Base-by-base conservation (phyloP, 768 basidiomycete species). In the Gautieria morchelliformis region DNA sequence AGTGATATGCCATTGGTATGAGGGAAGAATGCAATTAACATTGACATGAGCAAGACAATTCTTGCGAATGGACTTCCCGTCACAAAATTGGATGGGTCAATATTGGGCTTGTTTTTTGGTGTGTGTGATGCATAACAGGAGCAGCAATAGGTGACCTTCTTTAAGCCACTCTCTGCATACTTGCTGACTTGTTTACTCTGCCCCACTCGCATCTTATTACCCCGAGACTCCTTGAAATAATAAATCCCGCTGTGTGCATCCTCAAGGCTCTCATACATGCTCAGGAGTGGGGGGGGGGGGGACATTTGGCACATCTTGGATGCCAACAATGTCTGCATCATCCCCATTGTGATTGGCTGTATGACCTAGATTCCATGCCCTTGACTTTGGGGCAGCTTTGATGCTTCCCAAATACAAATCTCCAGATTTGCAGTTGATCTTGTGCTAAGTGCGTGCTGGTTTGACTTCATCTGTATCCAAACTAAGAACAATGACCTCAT, bases 1-100 rank as follows among this genome's bases (percentile, higher is more conserved):
- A n/a, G n/a, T n/a, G n/a, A n/a, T n/a, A n/a, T n/a, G n/a, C n/a
- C n/a, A n/a, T n/a, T n/a, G n/a, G n/a, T n/a, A n/a, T n/a, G n/a
- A n/a, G n/a, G n/a, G n/a, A n/a, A n/a, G n/a, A n/a, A n/a, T n/a
- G n/a, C n/a, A n/a, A n/a, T n/a, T n/a, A n/a, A n/a, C n/a, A n/a
- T n/a, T n/a, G n/a, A n/a, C n/a, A n/a, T n/a, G n/a, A n/a, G n/a
- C n/a, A n/a, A n/a, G n/a, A n/a, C n/a, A n/a, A n/a, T n/a, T n/a
- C n/a, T n/a, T n/a, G n/a, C n/a, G n/a, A n/a, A n/a, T n/a, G n/a
- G 17, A 59, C 54, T 65, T 66, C 24, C 61, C 61, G 14, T 45
- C 41, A 9, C 56, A 55, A 62, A 58, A 42, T 67, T 62, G 17
- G 58, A 52, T 10, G 65, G 64, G 40, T 67, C 63, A 46, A 67